phyloP scores from a whole-genome alignment of 345 rosid genomes.

The Rubroshorea leprosula region DNA sequence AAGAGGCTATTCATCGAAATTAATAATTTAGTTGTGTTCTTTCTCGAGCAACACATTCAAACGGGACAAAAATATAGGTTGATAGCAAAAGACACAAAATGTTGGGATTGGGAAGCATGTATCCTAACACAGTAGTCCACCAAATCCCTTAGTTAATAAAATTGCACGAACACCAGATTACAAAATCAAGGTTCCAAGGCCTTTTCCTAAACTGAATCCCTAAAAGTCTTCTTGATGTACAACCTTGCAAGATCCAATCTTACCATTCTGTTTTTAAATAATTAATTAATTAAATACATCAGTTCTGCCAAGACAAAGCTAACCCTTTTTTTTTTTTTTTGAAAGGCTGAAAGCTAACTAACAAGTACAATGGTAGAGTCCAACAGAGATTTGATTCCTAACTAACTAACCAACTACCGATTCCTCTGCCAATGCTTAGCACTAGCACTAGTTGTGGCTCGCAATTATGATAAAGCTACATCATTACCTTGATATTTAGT shows the following conservation, averaged over 20 bases:
- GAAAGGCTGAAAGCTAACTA: too few species aligned
- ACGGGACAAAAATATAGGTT: too few species aligned
- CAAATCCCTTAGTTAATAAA: background rate
- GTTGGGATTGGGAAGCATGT: too few species aligned
- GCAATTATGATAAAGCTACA: conserved; percentile 8
- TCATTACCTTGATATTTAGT: background rate
- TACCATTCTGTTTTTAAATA: conserved; percentile 23
- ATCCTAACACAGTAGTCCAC: background rate
- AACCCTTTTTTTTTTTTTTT: too few species aligned
- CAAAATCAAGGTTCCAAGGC: background rate
- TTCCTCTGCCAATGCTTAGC: conserved; percentile 18
- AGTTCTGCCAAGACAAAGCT: conserved; percentile 27
- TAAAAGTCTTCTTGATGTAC: conserved; percentile 25
- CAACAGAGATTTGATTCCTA: too few species aligned
- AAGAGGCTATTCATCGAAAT: too few species aligned
- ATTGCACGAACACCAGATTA: conserved; percentile 11
- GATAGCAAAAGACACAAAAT: too few species aligned
- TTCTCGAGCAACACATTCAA: background rate
- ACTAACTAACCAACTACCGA: too few species aligned
- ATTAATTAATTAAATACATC: conserved; percentile 23
- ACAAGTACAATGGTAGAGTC: too few species aligned
- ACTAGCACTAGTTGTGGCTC: conserved; percentile 29
- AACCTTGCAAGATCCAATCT: too few species aligned
- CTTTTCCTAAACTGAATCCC: conserved; percentile 7
- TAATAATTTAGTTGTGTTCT: too few species aligned